Base-by-base conservation (phyloP, 176 grass and related monocot species). In the Bolboschoenus planiculmis region DNA sequence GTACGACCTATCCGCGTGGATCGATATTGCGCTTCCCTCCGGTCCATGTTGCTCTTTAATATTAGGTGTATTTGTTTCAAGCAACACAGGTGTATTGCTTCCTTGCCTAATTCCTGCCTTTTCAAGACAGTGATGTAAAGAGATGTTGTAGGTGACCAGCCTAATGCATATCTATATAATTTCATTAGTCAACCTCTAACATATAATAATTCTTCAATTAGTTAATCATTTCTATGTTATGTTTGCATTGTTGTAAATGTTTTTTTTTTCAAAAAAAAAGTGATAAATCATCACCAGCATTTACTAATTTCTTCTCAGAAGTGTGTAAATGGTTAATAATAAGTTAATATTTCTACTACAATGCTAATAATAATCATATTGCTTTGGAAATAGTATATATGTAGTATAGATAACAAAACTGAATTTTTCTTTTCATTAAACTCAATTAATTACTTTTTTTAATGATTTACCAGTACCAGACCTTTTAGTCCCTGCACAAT, bases 51-150 rank as follows among this genome's bases (percentile, higher is more conserved):
- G 46, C 46, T 6, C 71, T 53, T 51, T 77, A 53, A 77, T 53
- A 53, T 53, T 77, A 51, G 44, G 24, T 53, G 44, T 77, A 77
- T 53, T 18, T 51, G 72, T 77, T 77, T 33, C 26, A 77, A 77
- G 43, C 72, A 53, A 51, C 26, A 51, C 5, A 77, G 27, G 3
- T 53, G 72, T 53, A 24, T 77, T 20, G 39, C 70, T 74, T 77
- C 24, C 15, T 53, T 31, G 42, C 44, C 24, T 48, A 53, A 34
- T 77, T 33, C 24, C 46, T 77, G 46, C 46, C 6, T 20, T 77
- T 77, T 33, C 72, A 77, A 77, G 66, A 71, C 10, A 71, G 72
- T 77, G 72, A 77, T 53, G 72, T 77, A 77, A 7, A 77, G 15
- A 51, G 23, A 77, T 77, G 13, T 53, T 31, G 23, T 77, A 53